Conservation (phyloP, 1,284 basidiomycete species). For the Cryptococcus sp. region DNA sequence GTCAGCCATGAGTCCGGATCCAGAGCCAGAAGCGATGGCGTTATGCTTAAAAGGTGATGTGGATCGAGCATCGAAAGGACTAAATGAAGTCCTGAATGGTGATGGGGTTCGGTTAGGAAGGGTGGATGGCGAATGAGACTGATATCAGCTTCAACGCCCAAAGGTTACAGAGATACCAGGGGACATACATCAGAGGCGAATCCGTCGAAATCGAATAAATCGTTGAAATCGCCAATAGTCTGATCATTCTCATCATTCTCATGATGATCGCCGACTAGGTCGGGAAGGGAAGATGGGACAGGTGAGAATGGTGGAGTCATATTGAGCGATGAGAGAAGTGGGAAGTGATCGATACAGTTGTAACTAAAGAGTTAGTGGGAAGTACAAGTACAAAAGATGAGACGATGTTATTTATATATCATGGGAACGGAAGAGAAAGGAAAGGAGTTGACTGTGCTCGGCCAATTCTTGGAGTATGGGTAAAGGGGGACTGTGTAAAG, state of each 20-base stretch:
- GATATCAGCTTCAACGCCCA: neutral
- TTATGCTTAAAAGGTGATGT: neutral
- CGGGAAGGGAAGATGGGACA: constrained; percentile 21
- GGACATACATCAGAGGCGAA: neutral
- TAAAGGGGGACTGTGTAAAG: neutral
- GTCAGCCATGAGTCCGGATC: constrained; percentile 1
- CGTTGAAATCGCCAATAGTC: constrained; percentile 31
- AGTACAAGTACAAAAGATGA: neutral
- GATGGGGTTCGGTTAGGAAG: constrained; percentile 42
- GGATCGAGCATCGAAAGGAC: neutral
- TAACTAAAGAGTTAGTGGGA: neutral
- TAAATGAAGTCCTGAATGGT: constrained; percentile 12
- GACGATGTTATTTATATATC: neutral
- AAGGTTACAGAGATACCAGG: constrained; percentile 2
- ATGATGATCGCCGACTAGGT: constrained; percentile 11
- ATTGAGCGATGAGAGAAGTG: neutral
- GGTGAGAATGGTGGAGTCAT: constrained; percentile 16
- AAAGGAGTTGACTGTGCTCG: neutral
- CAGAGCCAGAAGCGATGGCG: neutral
- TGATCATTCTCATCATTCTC: constrained; percentile 19
- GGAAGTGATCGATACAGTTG: neutral
- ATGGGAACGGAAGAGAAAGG: neutral
- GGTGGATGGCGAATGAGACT: constrained; percentile 35
- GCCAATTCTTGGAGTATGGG: neutral
- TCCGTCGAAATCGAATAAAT: constrained; percentile 40